phyloP scores from a whole-genome alignment of 345 rosid species.

The Salix purpurea region DNA sequence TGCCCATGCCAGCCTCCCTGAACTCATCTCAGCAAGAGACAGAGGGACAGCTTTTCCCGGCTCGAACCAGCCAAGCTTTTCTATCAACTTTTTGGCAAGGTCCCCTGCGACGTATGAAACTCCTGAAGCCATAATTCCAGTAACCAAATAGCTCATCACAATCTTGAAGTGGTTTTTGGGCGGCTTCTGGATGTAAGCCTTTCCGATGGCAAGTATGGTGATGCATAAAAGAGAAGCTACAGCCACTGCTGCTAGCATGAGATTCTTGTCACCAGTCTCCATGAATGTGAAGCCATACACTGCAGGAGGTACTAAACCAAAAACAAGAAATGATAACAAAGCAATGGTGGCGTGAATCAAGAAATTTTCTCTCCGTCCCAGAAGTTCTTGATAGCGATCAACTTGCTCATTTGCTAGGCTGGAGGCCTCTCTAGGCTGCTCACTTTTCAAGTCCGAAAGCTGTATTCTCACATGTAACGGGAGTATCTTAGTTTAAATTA shows the following conservation, averaged over 20 bases:
- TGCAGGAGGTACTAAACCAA: constrained; percentile 13
- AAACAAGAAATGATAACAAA: constrained; percentile 15
- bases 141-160: not conserved
- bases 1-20: constrained; percentile 4
- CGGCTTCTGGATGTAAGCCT: constrained; percentile 11
- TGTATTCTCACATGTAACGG: not conserved
- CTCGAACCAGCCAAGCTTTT: constrained; percentile 10
- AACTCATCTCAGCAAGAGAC: not conserved
- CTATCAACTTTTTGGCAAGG: not conserved
- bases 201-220: constrained; percentile 14
- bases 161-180: not conserved
- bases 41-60: not conserved
- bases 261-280: constrained; percentile 8
- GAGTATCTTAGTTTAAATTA: not conserved
- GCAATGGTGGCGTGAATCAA: constrained; percentile 9
- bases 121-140: constrained; percentile 1
- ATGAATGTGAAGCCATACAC: constrained; percentile 18
- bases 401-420: constrained; percentile 3
- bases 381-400: constrained; percentile 1
- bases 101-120: constrained; percentile 8
- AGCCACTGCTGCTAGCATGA: constrained; percentile 11
- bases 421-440: constrained; percentile 1
- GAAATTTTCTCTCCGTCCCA: constrained; percentile 14
- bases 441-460: constrained; percentile 12
- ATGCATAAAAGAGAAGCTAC: constrained; percentile 17